phyloP scores from a whole-genome alignment of 2,329 filamentous ascomycete genomes.

The Colletotrichum sidae region DNA sequence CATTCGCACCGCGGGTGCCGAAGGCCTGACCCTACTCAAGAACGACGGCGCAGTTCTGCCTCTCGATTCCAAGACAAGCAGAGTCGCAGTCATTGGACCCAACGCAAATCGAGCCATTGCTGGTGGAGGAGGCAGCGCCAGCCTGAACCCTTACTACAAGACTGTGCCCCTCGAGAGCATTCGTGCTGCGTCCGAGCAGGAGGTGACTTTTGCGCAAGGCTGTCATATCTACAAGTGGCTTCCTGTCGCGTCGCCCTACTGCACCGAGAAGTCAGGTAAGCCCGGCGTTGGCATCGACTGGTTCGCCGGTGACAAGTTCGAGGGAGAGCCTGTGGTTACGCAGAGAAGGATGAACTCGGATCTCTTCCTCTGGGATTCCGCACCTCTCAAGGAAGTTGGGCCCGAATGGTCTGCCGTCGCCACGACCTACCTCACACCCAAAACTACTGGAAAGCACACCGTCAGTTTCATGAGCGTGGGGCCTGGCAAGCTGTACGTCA shows the following conservation, averaged over 20 bases:
- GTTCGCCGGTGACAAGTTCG: slow-evolving; percentile 72
- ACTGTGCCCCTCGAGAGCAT: slow-evolving; percentile 75
- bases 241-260: slow-evolving; percentile 70
- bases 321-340: slow-evolving; percentile 65
- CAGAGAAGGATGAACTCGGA: slow-evolving; percentile 73
- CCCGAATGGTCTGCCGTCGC: slow-evolving; percentile 74
- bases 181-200: slow-evolving; percentile 61
- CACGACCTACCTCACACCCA: slow-evolving; percentile 69
- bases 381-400: slow-evolving; percentile 68
- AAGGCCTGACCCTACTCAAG: slow-evolving; percentile 74
- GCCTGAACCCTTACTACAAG: slow-evolving; percentile 76
- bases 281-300: slow-evolving; percentile 74
- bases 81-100: slow-evolving; percentile 74
- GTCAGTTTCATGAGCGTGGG: slow-evolving; percentile 77
- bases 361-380: slow-evolving; percentile 78
- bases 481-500: slow-evolving; percentile 69
- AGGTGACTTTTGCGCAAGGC: slow-evolving; percentile 70
- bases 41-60: slow-evolving; percentile 71
- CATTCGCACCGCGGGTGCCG: slow-evolving; percentile 70
- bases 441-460: slow-evolving; percentile 70
- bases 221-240: slow-evolving; percentile 75
- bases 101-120: slow-evolving; percentile 76
- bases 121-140: slow-evolving; percentile 76
- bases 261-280: slow-evolving; percentile 66
- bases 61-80: slow-evolving; percentile 64